Percentiles rank a stretch among this genome's conserved stretches.
Evolutionary conservation across 108 stramenopile genomes (phyloP).

Genomic region (Nitzschia sp.): DNA sequence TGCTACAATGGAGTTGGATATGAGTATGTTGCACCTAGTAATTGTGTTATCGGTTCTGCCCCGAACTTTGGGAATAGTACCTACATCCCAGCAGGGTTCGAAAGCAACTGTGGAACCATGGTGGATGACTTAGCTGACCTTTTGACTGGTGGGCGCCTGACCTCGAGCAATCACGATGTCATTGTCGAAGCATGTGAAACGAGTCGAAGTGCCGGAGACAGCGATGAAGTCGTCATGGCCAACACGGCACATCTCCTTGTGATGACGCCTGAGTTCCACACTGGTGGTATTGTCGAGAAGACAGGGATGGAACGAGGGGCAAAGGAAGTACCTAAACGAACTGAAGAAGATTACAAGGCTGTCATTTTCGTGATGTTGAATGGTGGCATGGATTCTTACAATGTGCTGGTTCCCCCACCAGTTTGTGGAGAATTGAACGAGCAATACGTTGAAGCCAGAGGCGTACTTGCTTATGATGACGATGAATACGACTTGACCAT

Average conservation of each 20-base stretch:
- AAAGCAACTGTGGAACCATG: slow-evolving; percentile 1
- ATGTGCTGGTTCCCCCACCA: slow-evolving; percentile 50
- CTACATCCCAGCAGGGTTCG: neutral
- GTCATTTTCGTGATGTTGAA: slow-evolving; percentile 50
- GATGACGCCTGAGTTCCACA: slow-evolving; percentile 54
- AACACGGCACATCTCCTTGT: slow-evolving; percentile 38
- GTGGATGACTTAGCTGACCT: slow-evolving; percentile 57
- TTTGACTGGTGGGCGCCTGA: slow-evolving; percentile 10
- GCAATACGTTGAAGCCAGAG: slow-evolving; percentile 27
- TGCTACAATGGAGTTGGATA: neutral
- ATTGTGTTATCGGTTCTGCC: neutral
- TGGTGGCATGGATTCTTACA: slow-evolving; percentile 57
- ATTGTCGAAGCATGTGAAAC: slow-evolving; percentile 11
- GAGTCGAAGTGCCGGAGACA: neutral
- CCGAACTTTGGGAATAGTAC: neutral
- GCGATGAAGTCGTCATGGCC: slow-evolving; percentile 6
- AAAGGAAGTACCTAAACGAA: slow-evolving; percentile 14
- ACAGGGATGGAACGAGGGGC: slow-evolving; percentile 19
- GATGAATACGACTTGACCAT: slow-evolving; percentile 19
- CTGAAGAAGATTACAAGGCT: slow-evolving; percentile 49
- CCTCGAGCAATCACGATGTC: slow-evolving; percentile 6
- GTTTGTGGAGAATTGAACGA: slow-evolving; percentile 1
- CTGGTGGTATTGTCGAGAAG: slow-evolving; percentile 30
- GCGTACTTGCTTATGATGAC: slow-evolving; percentile 10
- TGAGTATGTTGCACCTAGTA: neutral